Evolutionary conservation across 305 asterid genomes (phyloP).

Genomic region (Solanum aculeatissimum): DNA sequence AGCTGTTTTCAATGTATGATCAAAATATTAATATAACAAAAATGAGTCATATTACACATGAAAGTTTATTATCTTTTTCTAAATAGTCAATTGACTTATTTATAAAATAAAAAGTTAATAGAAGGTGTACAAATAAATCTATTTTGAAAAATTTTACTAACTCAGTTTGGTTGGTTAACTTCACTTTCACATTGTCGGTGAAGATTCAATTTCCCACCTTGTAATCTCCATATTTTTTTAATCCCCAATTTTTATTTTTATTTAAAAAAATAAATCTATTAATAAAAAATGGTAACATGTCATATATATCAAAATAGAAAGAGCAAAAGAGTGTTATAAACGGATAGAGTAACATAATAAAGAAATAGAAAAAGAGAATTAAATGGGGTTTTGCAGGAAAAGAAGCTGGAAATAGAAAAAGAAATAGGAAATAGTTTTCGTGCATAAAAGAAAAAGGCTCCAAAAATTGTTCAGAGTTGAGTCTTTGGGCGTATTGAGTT

Average conservation of each 20-base stretch:
- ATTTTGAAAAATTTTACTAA: background rate
- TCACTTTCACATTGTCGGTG: no score
- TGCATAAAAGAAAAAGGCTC: background rate
- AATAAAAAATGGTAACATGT: background rate
- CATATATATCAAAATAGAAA: background rate
- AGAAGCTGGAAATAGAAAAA: background rate
- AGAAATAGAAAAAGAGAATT: background rate
- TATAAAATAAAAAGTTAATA: background rate
- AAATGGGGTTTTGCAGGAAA: background rate
- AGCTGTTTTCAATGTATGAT: background rate
- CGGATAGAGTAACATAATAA: background rate
- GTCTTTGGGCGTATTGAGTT: slow-evolving; percentile 7
- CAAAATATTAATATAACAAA: background rate
- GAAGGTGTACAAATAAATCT: background rate
- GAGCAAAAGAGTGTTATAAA: background rate
- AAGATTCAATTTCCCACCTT: no score
- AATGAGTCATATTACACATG: background rate
- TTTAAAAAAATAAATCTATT: background rate
- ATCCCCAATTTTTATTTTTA: background rate
- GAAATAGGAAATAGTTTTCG: background rate
- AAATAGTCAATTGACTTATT: background rate
- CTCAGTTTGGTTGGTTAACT: no score
- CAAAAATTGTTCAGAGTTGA: background rate
- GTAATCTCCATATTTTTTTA: background rate
- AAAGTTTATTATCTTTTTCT: background rate